phyloP scores from a whole-genome alignment of 2,329 filamentous ascomycete genomes.

The Neonectria sp. region DNA sequence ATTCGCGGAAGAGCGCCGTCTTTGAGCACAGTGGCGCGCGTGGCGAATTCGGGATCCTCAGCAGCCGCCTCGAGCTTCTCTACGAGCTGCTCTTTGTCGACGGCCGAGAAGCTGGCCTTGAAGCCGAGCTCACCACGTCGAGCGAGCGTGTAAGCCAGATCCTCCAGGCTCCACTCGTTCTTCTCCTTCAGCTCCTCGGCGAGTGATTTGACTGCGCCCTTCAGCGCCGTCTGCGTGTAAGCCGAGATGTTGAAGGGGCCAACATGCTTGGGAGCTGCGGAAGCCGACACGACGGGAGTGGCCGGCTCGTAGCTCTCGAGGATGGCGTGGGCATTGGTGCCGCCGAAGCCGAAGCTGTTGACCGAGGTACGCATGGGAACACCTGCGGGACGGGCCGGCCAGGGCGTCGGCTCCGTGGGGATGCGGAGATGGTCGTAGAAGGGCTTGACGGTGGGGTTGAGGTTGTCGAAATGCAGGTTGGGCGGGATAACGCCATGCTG shows the following conservation, averaged over 20 bases:
- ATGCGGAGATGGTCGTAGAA: conserved; percentile 43
- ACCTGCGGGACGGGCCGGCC: conserved; percentile 36
- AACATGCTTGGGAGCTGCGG: conserved; percentile 19
- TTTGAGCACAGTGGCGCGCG: not conserved
- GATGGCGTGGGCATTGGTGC: conserved; percentile 62
- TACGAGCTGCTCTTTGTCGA: conserved; percentile 1
- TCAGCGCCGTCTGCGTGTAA: conserved; percentile 4
- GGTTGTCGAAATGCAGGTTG: conserved; percentile 49
- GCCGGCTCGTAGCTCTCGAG: conserved; percentile 43
- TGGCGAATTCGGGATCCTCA: conserved; percentile 34
- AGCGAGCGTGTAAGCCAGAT: conserved; percentile 12
- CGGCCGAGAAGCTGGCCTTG: conserved; percentile 5
- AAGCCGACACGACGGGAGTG: conserved; percentile 16
- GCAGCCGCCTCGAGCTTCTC: conserved; percentile 3
- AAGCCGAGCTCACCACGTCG: conserved; percentile 5
- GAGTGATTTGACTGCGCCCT: conserved; percentile 3
- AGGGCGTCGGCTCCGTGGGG: conserved; percentile 36
- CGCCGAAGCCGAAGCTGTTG: conserved; percentile 58
- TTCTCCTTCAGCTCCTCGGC: not conserved
- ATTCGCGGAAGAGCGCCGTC: conserved; percentile 24
- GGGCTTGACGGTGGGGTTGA: conserved; percentile 48
- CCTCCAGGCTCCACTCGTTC: conserved; percentile 4
- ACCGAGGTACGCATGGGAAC: conserved; percentile 41
- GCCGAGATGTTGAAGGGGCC: not conserved
- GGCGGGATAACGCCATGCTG: conserved; percentile 45